These are phyloP conservation scores for Gleditsia sinensis DNA, from an alignment of 306 rosid genomes.

Conservation along the genomic window DNA sequence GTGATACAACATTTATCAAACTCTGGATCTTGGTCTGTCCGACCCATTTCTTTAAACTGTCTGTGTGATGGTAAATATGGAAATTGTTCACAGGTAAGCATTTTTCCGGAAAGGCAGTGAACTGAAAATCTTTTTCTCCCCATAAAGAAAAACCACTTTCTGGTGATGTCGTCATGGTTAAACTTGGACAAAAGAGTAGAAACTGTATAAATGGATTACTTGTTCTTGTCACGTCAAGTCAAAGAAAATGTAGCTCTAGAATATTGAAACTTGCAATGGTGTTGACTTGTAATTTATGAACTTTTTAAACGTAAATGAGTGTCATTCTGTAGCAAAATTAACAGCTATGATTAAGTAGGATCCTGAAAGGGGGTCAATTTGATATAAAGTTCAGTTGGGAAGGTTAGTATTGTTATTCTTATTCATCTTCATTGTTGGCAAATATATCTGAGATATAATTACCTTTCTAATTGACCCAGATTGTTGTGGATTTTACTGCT, in stretches of 20 bases:
- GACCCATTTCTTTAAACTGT: background rate
- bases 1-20: background rate
- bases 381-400: background rate
- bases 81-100: background rate
- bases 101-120: background rate
- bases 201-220: too few species aligned
- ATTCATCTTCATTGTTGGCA: background rate
- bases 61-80: background rate
- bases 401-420: background rate
- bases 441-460: background rate
- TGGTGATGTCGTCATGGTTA: too few species aligned
- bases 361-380: background rate
- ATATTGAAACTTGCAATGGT: background rate
- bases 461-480: constrained; percentile 34
- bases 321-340: background rate
- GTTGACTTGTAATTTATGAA: background rate
- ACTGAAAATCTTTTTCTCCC: background rate
- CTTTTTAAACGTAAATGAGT: too few species aligned
- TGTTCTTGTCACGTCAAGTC: too few species aligned
- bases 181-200: too few species aligned
- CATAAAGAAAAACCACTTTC: background rate
- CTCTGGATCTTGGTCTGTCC: background rate
- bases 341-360: background rate
- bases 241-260: background rate
- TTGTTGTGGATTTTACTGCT: constrained; percentile 92